phyloP scores from a whole-genome alignment of 2,329 filamentous ascomycete species.

The Aspergillus awamori region DNA sequence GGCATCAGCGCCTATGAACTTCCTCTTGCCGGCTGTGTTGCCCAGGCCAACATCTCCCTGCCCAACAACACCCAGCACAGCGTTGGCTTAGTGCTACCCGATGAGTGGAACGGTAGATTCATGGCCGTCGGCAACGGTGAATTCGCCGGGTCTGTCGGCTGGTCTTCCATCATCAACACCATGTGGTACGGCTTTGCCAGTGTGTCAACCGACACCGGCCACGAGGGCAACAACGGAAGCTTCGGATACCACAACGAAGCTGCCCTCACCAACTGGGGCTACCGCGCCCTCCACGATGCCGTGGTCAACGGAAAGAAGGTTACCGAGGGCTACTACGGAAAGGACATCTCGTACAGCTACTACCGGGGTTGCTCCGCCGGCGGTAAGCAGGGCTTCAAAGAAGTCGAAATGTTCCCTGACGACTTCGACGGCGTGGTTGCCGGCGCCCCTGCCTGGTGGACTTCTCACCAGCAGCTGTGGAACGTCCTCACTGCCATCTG shows the following conservation, averaged over 20 bases:
- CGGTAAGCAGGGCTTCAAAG: slow-evolving; percentile 60
- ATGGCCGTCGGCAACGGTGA: slow-evolving; percentile 9
- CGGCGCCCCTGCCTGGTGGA: slow-evolving; percentile 56
- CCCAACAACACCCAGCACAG: slow-evolving; percentile 12
- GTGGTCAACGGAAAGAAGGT: slow-evolving; percentile 54
- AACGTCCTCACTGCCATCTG: slow-evolving; percentile 51
- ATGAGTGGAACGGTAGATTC: slow-evolving; percentile 8
- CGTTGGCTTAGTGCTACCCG: slow-evolving; percentile 1
- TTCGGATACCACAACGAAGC: slow-evolving; percentile 11
- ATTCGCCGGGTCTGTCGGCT: slow-evolving; percentile 6
- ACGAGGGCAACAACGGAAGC: slow-evolving; percentile 10
- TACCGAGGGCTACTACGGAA: slow-evolving; percentile 53
- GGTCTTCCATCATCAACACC: slow-evolving; percentile 11
- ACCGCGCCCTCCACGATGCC: slow-evolving; percentile 52
- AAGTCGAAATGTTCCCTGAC: slow-evolving; percentile 57
- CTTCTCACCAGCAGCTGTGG: slow-evolving; percentile 50
- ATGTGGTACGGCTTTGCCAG: slow-evolving; percentile 10
- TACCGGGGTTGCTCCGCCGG: slow-evolving; percentile 61
- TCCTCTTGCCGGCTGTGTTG: slow-evolving; percentile 4
- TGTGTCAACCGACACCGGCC: slow-evolving; percentile 8
- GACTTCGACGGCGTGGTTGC: slow-evolving; percentile 62
- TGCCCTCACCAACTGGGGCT: slow-evolving; percentile 42
- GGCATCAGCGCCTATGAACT: slow-evolving; percentile 5
- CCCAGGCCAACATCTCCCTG: slow-evolving; percentile 10
- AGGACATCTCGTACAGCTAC: slow-evolving; percentile 44